These are phyloP conservation scores for Penicillium daleae DNA, from an alignment of 495 filamentous ascomycete genomes.

Conservation along the genomic window DNA sequence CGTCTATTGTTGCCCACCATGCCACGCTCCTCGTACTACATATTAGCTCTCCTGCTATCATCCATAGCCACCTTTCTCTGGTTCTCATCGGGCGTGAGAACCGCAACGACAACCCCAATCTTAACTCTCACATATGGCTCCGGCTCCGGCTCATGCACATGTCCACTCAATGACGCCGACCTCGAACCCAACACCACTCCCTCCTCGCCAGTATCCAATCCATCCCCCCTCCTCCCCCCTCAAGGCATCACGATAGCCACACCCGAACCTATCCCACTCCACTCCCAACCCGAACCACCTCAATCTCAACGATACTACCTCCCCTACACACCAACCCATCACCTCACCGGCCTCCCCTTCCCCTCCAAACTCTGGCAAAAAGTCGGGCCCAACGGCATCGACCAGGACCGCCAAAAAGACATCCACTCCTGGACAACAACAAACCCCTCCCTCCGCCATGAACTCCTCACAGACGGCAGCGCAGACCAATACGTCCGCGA, in stretches of 20 bases:
- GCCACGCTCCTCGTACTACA: constrained; percentile 5
- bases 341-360: constrained; percentile 1
- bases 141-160: background rate
- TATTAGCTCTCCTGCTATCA: constrained; percentile 6
- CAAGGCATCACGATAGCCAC: background rate
- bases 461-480: constrained; percentile 40
- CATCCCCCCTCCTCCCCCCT: background rate
- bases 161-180: background rate
- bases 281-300: background rate
- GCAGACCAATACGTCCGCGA: constrained; percentile 37
- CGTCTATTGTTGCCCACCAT: background rate
- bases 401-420: constrained; percentile 11
- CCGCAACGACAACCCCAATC: background rate
- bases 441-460: constrained; percentile 39
- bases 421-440: constrained; percentile 31
- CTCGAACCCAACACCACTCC: background rate
- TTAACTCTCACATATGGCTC: background rate
- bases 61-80: constrained; percentile 6
- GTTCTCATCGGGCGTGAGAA: background rate
- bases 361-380: constrained; percentile 42
- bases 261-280: background rate
- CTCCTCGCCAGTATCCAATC: background rate
- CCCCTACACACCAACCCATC: background rate
- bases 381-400: constrained; percentile 25
- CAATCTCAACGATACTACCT: constrained; percentile 5